These are phyloP conservation scores for Aspergillus viridinutans DNA, from an alignment of 2,329 filamentous ascomycete species.

Conservation along the genomic window DNA sequence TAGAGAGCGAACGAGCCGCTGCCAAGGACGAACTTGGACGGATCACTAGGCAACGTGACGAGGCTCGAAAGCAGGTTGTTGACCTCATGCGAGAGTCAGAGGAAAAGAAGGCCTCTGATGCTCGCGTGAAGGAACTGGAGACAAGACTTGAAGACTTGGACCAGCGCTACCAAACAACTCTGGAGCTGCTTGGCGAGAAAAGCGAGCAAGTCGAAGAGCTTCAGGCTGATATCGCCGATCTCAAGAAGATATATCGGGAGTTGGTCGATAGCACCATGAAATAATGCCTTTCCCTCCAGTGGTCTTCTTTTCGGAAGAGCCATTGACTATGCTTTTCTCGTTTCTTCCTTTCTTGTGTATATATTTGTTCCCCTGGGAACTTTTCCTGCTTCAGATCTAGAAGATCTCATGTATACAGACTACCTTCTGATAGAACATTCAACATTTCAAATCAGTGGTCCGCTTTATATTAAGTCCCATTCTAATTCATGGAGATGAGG, in stretches of 20 bases:
- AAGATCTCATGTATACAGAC: neutral
- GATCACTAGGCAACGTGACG: conserved; percentile 80
- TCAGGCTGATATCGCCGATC: conserved; percentile 78
- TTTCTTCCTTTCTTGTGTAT: conserved; percentile 5
- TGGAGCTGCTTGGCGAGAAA: conserved; percentile 96
- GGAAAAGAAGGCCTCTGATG: conserved; percentile 57
- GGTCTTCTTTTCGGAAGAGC: neutral
- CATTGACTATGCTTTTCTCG: neutral
- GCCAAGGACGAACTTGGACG: conserved; percentile 80
- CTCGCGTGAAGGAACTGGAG: conserved; percentile 62
- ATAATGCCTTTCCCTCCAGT: conserved; percentile 35
- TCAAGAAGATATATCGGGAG: conserved; percentile 95
- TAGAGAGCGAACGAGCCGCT: conserved; percentile 88
- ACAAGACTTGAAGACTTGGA: conserved; percentile 64
- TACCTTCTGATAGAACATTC: neutral
- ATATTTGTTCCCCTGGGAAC: neutral
- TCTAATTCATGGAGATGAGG: neutral
- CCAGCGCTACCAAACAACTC: conserved; percentile 77
- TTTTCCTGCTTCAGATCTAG: neutral
- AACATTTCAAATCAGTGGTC: neutral
- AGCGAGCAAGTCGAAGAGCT: conserved; percentile 92
- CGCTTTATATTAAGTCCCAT: neutral
- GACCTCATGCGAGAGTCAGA: conserved; percentile 83
- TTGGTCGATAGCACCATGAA: conserved; percentile 80
- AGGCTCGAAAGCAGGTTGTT: conserved; percentile 88